Evolutionary conservation across 2,329 filamentous ascomycete species (phyloP), one percentile per base, ranked within the genome.

Genomic region (Rutstroemia sp.): DNA sequence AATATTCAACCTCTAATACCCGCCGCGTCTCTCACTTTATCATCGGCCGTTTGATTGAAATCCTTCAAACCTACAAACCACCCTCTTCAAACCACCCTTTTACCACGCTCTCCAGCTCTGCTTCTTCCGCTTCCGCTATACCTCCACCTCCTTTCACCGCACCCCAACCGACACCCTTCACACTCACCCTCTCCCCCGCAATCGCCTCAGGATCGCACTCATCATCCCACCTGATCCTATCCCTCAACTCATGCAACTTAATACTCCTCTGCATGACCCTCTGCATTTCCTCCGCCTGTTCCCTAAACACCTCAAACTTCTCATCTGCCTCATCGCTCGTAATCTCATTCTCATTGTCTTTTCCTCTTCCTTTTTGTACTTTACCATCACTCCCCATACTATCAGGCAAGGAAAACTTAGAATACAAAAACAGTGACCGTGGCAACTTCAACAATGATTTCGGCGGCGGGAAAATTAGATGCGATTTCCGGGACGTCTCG

Each of bases 231-330:
- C 5, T 19, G 34, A 27, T 30, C 34, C 39, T 46, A 34, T 25
- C 51, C 10, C 12, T 44, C 25, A 37, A 39, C 27, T 68, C 67
- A 50, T 65, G 55, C n/a, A 60, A 9, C 3, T 50, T 25, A 0
- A 70, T 34, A 53, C 66, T 68, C 44, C 66, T 61, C 37, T 61
- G 52, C 63, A 70, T 65, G 1, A 67, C 21, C 1, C 9, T 21
- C 0, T 49, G 57, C 42, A 70, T 54, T 42, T 66, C 60, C 9
- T 59, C 41, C 2, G 66, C 63, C 57, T 70, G 68, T 1, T 23
- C 12, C 2, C 27, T 19, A 2, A 58, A 55, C 1, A 50, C 47
- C 12, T 57, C n/a, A 25, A 39, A n/a, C 34, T 48, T 18, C 39
- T 44, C 21, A 18, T 8, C 39, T 25, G 25, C 44, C 23, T 14